phyloP scores from a whole-genome alignment of 1,284 basidiomycete genomes.

The Testicularia cyperi region DNA sequence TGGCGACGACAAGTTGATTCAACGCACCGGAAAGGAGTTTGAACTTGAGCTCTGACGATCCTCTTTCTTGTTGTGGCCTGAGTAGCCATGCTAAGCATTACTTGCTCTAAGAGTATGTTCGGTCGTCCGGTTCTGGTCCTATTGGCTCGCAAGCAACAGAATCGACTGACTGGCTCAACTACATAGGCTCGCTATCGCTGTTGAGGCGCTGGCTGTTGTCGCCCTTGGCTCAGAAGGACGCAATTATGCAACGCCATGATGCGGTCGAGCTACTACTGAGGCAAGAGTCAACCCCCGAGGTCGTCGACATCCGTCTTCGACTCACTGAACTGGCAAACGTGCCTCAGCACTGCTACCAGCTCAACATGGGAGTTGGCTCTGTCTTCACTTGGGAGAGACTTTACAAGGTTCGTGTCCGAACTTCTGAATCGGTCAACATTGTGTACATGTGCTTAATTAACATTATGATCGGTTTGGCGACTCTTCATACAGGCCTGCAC shows the following conservation, averaged over 20 bases:
- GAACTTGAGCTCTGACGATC: too few species aligned
- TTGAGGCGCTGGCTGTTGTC: constrained; percentile 32
- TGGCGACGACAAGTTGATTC: too few species aligned
- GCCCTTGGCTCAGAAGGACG: constrained; percentile 9
- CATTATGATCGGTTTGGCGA: too few species aligned
- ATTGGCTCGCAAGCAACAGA: not conserved
- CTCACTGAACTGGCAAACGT: constrained; percentile 14
- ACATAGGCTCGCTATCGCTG: constrained; percentile 15
- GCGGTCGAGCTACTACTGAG: constrained; percentile 24
- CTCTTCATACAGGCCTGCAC: constrained; percentile 14
- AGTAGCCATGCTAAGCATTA: constrained; percentile 18
- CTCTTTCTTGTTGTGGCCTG: not conserved
- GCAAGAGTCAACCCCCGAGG: constrained; percentile 10
- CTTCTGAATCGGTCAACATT: too few species aligned
- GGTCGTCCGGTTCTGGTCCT: too few species aligned
- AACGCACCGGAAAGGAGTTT: too few species aligned
- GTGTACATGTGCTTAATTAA: too few species aligned
- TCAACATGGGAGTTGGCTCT: constrained; percentile 22
- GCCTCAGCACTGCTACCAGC: constrained; percentile 11
- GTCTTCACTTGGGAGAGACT: constrained; percentile 13
- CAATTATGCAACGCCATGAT: constrained; percentile 21
- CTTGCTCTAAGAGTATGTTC: constrained; percentile 24
- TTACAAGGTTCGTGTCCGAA: too few species aligned
- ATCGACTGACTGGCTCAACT: not conserved
- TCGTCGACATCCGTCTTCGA: constrained; percentile 7